Evolutionary conservation across 2,329 filamentous ascomycete genomes (phyloP), one percentile per base, ranked within the genome.

Genomic region (Neofusicoccum ribis): DNA sequence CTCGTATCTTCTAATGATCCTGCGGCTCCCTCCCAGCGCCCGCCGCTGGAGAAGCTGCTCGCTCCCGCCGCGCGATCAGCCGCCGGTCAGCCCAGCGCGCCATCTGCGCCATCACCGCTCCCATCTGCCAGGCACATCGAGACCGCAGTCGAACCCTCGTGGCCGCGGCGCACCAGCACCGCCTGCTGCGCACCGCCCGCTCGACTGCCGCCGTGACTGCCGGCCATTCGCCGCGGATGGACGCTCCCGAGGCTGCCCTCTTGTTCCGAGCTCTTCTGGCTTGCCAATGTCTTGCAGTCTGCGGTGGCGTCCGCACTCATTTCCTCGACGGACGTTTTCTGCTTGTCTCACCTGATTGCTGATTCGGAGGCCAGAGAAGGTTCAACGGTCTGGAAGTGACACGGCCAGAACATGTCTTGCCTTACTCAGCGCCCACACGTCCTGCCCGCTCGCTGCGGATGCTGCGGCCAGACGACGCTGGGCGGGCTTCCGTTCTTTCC

Each of bases 1-100:
- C 23, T 59, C 54, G 54, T 36, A 59, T 59, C 54, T 20, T 54
- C 50, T 54, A 54, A 54, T 54, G 50, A 54, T 56, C 54, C 27
- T 9, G 15, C n/a, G 34, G 17, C 15, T 9, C 20, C 23, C 23
- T 34, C 41, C 17, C 54, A 36, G 20, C 9, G n/a, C 37, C 11
- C 23, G 39, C 37, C 50, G 5, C 15, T 37, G 27, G 14, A 17
- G 34, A n/a, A 5, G n/a, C 4, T n/a, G 20, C 39, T 27, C 17
- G 36, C 17, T 27, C 11, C 34, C 14, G 52, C 7, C 20, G 27
- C 37, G 5, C 12, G 9, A 31, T 58, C 52, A 27, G 52, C 12
- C 37, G 23, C 20, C 31, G 52, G 36, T 31, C 14, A 17, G 52
- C 14, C 52, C 37, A 58, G 39, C n/a, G 39, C 27, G 27, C 27